phyloP scores from a whole-genome alignment of 1,139 yeast genomes.

The Yamadazyma siamensis region DNA sequence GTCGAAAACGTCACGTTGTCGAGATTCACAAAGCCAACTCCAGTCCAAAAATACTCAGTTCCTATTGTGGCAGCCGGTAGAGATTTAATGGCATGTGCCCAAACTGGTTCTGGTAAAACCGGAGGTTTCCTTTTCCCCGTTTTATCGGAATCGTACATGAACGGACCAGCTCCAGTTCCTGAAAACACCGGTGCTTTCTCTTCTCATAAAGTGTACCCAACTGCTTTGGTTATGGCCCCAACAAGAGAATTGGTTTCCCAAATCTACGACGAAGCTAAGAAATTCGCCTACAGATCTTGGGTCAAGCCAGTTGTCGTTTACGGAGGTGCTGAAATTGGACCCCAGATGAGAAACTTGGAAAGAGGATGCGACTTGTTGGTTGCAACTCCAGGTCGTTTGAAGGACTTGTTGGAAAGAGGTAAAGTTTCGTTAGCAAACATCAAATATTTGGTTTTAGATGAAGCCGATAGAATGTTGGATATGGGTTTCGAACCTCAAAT shows the following conservation, averaged over 20 bases:
- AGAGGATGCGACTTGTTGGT: conserved; percentile 94
- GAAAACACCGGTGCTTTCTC: conserved; percentile 56
- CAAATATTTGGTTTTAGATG: conserved; percentile 92
- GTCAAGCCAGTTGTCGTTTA: conserved; percentile 94
- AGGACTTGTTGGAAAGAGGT: conserved; percentile 93
- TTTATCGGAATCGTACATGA: conserved; percentile 81
- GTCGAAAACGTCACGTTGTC: conserved; percentile 85
- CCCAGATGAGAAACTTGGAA: conserved; percentile 84
- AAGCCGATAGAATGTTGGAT: conserved; percentile 99
- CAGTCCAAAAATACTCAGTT: conserved; percentile 97
- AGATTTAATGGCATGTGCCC: conserved; percentile 99
- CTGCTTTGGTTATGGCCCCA: conserved; percentile 94
- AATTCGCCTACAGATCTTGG: conserved; percentile 98
- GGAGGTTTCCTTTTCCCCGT: conserved; percentile 99
- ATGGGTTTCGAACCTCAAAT: conserved; percentile 99
- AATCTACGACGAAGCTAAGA: conserved; percentile 92
- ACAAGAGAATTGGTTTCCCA: conserved; percentile 98
- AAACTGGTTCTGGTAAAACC: conserved; percentile 99
- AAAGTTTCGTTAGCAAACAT: conserved; percentile 84
- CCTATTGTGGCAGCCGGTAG: conserved; percentile 95
- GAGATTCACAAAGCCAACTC: conserved; percentile 93
- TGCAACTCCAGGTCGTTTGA: conserved; percentile 99
- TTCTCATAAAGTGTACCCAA: conserved; percentile 82
- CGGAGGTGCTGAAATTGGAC: conserved; percentile 95
- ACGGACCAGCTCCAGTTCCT: conserved; percentile 77